Evolutionary conservation across 805 yeast species (phyloP).

Genomic region (Maudiozyma pseudohumilis): DNA sequence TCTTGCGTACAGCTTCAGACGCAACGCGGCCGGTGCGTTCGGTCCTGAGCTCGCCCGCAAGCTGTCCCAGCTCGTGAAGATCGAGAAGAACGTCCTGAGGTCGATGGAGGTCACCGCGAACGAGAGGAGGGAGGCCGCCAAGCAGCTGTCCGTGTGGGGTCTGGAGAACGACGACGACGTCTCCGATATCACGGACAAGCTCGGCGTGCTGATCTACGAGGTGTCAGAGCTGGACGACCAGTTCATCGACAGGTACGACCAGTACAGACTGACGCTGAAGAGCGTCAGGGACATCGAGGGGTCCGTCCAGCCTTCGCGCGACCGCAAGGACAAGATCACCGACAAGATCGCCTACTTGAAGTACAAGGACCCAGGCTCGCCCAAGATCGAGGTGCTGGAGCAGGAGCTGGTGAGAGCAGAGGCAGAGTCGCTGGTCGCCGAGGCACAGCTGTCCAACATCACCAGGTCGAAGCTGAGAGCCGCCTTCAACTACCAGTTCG

Average conservation of each 20-base stretch:
- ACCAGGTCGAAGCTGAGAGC: slow-evolving; percentile 81
- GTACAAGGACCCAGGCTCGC: slow-evolving; percentile 78
- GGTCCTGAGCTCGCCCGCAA: slow-evolving; percentile 76
- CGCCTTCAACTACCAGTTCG: slow-evolving; percentile 76
- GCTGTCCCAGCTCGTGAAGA: slow-evolving; percentile 62
- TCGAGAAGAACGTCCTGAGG: slow-evolving; percentile 74
- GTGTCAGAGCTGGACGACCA: slow-evolving; percentile 82
- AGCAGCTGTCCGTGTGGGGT: slow-evolving; percentile 80
- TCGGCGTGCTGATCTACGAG: slow-evolving; percentile 75
- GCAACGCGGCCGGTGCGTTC: slow-evolving; percentile 64
- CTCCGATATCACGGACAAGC: slow-evolving; percentile 75
- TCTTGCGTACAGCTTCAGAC: slow-evolving; percentile 48
- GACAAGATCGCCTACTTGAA: slow-evolving; percentile 77
- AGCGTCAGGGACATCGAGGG: slow-evolving; percentile 77
- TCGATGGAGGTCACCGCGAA: slow-evolving; percentile 66
- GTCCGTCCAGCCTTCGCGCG: slow-evolving; percentile 81
- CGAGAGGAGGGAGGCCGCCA: slow-evolving; percentile 75
- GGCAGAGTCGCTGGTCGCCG: slow-evolving; percentile 85
- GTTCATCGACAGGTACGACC: slow-evolving; percentile 78
- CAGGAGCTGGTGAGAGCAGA: slow-evolving; percentile 87
- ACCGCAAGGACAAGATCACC: slow-evolving; percentile 75
- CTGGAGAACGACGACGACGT: slow-evolving; percentile 79
- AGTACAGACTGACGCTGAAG: slow-evolving; percentile 73
- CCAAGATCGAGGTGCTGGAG: slow-evolving; percentile 68
- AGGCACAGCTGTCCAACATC: slow-evolving; percentile 81